Percentiles rank a stretch among this genome's conserved stretches.
phyloP scores from a whole-genome alignment of 2,329 filamentous ascomycete species.

The Fusarium sp. region DNA sequence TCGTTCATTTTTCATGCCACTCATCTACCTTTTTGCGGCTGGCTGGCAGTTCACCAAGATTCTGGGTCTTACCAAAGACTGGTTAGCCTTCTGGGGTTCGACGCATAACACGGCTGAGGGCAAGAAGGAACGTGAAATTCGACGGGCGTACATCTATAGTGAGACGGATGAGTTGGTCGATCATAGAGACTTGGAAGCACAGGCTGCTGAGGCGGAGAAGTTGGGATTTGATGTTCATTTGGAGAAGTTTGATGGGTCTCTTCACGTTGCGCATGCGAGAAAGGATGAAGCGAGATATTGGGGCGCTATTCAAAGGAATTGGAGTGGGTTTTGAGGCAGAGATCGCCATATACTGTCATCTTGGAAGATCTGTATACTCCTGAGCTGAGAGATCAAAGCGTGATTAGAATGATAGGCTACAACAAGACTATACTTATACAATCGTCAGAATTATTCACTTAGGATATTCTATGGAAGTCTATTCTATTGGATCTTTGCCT shows the following conservation, averaged over 20 bases:
- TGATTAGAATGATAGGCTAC: too few relatives aligned
- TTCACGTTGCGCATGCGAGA: slow-evolving; percentile 16
- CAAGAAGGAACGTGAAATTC: slow-evolving; percentile 15
- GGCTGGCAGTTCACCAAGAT: background rate
- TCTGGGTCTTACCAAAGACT: background rate
- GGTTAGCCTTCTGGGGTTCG: slow-evolving; percentile 7
- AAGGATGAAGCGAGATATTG: slow-evolving; percentile 18
- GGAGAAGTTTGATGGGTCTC: slow-evolving; percentile 20
- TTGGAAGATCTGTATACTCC: too few relatives aligned
- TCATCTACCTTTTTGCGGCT: background rate
- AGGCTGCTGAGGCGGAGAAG: slow-evolving; percentile 3
- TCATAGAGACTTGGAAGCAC: background rate
- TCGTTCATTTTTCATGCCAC: background rate
- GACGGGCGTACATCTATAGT: slow-evolving; percentile 28
- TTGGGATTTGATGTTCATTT: background rate
- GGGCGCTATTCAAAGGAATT: background rate
- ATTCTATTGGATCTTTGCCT: too few relatives aligned
- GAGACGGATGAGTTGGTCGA: slow-evolving; percentile 6
- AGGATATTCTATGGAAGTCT: too few relatives aligned
- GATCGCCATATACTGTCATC: too few relatives aligned
- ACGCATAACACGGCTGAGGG: slow-evolving; percentile 15
- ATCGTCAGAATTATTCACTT: too few relatives aligned
- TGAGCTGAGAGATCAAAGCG: too few relatives aligned
- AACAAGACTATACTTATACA: too few relatives aligned
- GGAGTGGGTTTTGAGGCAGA: background rate